A percentile compares a stretch with the other conserved stretches of the same genome.
Conservation (phyloP, 495 filamentous ascomycete genomes). For the Podospora didyma region DNA sequence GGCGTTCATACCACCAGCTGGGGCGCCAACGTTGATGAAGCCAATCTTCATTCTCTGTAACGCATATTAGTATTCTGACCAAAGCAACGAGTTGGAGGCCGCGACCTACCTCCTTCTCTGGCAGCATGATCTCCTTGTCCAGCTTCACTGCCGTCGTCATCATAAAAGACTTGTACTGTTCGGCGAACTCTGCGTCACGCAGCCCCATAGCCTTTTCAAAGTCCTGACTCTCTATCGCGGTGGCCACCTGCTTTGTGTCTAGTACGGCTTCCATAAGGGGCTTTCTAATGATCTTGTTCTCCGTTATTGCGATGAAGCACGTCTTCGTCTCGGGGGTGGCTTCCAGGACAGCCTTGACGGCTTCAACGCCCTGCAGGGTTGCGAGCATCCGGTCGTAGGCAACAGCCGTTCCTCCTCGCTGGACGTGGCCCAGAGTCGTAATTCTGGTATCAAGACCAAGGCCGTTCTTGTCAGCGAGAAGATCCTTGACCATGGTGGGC, state of each 20-base stretch:
- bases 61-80: conserved; percentile 14
- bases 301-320: conserved; percentile 89
- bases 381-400: conserved; percentile 93
- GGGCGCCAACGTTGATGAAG: conserved; percentile 95
- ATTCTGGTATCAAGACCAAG: conserved; percentile 85
- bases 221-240: conserved; percentile 73
- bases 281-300: conserved; percentile 94
- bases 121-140: conserved; percentile 47
- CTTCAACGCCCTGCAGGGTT: conserved; percentile 92
- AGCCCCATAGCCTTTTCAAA: conserved; percentile 82
- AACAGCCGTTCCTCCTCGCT: conserved; percentile 86
- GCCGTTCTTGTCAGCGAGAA: conserved; percentile 67
- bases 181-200: conserved; percentile 88
- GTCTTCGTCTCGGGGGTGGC: conserved; percentile 85
- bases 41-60: conserved; percentile 81
- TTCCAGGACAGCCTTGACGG: conserved; percentile 92
- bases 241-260: conserved; percentile 76
- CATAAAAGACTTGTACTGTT: conserved; percentile 85
- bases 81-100: not conserved
- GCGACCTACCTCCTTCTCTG: conserved; percentile 64
- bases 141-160: conserved; percentile 69
- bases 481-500: conserved; percentile 73
- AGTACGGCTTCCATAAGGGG: conserved; percentile 84
- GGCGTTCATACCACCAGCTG: conserved; percentile 98
- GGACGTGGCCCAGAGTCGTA: conserved; percentile 94